These are phyloP conservation scores for Flaveria ramosissima DNA, from an alignment of 129 eudicot species.

Conservation along the genomic window DNA sequence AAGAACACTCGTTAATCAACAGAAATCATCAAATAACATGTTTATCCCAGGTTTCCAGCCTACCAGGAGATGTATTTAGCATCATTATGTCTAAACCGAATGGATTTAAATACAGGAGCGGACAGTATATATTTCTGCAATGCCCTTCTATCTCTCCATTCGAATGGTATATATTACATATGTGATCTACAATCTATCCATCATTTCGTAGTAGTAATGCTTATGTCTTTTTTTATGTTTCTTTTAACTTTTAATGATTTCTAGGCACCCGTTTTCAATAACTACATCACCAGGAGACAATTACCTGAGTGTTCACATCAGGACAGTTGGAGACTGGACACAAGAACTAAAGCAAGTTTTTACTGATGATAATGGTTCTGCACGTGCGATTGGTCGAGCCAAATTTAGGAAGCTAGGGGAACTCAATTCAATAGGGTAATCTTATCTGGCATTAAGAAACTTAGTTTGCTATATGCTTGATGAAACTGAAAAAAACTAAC, in stretches of 20 bases:
- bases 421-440: conserved; percentile 61
- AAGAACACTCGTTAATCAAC: background rate
- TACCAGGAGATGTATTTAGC: conserved; percentile 92
- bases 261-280: conserved; percentile 96
- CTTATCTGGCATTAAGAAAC: conserved; percentile 27
- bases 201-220: background rate
- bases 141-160: conserved; percentile 93
- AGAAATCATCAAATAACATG: conserved; percentile 3
- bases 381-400: conserved; percentile 68
- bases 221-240: background rate
- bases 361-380: conserved; percentile 57
- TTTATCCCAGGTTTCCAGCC: conserved; percentile 57
- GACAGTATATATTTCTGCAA: conserved; percentile 94
- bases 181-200: background rate
- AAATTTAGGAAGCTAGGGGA: conserved; percentile 57
- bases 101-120: conserved; percentile 84
- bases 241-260: background rate
- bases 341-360: conserved; percentile 78
- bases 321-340: conserved; percentile 98
- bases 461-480: background rate
- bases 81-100: conserved; percentile 89
- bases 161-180: conserved; percentile 62
- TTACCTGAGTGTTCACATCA: conserved; percentile 82
- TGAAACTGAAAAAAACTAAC: background rate
- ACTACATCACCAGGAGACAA: conserved; percentile 96